Conservation (phyloP, 768 basidiomycete genomes). For the Kwoniella mangroviensis region DNA sequence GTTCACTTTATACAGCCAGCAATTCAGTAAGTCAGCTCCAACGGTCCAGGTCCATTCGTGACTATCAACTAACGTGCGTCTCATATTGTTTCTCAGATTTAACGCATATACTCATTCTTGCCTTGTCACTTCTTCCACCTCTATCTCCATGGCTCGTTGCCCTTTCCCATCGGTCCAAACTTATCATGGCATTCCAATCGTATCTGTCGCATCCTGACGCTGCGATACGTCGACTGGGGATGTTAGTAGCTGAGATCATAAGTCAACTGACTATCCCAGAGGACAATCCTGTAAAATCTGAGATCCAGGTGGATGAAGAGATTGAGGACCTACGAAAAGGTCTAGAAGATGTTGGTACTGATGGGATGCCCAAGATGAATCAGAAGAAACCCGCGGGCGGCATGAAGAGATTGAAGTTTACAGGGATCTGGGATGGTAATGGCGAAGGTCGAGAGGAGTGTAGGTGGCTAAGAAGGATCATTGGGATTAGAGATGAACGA, state of each 20-base stretch:
- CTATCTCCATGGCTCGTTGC: constrained; percentile 60
- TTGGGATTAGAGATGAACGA: constrained; percentile 35
- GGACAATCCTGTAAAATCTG: not conserved
- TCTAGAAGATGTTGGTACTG: constrained; percentile 39
- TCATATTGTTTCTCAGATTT: constrained; percentile 63
- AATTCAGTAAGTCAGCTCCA: constrained; percentile 67
- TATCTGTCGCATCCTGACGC: constrained; percentile 81
- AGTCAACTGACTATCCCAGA: constrained; percentile 51
- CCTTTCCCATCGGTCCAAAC: constrained; percentile 58
- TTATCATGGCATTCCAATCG: constrained; percentile 70
- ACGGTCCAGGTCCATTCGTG: too few species aligned
- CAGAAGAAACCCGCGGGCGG: not conserved
- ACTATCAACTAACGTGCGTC: not conserved
- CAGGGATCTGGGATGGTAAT: constrained; percentile 73
- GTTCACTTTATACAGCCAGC: constrained; percentile 73
- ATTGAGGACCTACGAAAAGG: constrained; percentile 46
- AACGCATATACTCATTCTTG: constrained; percentile 71
- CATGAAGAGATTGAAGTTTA: constrained; percentile 72
- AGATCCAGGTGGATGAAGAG: constrained; percentile 27
- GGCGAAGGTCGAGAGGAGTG: constrained; percentile 71
- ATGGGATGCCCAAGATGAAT: constrained; percentile 8
- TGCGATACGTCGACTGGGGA: constrained; percentile 81
- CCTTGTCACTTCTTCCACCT: constrained; percentile 67
- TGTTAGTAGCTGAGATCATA: constrained; percentile 82
- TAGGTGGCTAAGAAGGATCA: constrained; percentile 63